Evolutionary conservation across 345 rosid species (phyloP), one percentile per base, ranked within the genome.

Genomic region (Microcos paniculata): DNA sequence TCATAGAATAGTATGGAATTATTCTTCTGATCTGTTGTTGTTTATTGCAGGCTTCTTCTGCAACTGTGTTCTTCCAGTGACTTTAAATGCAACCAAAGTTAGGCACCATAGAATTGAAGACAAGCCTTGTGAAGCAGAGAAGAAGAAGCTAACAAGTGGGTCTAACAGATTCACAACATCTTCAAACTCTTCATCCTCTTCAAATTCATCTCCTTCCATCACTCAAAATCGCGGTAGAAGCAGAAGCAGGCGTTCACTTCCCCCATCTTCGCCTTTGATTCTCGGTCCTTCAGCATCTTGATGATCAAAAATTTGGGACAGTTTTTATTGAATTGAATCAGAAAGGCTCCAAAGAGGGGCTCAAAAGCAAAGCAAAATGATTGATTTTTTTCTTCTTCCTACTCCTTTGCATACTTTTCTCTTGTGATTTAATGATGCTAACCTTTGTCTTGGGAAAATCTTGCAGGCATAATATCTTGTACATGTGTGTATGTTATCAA

Each of bases 41-140:
- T 61, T 46, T n/a, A 10, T 26, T 72, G 70, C 59, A 93, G 99
- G 99, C 6, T 93, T 92, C 69, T 82, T 93, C 62, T 90, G 94
- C 86, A 92, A 92, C 69, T 96, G 98, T 82, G 93, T 96, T 74
- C 97, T 96, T 80, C 99, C 99, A 2, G 89, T 89, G 21, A 88
- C 86, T 58, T 73, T 96, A 79, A 88, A 88, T 78, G 83, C 94
- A 56, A 91, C 89, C 0, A 96, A 80, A 82, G 81, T 93, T 42
- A 51, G 85, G 59, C 82, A 84, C 73, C 92, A 86, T 70, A 82
- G 83, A 77, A 79, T 84, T 30, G 93, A 90, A 80, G 97, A 89
- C 12, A 90, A 89, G 78, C 62, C 83, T 62, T 78, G 68, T 51
- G 96, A 88, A 80, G 87, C 45, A 62, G 99, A 90, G 77, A 85